Conservation (phyloP, 148 eudicot species). For the Nyssa sinensis region DNA sequence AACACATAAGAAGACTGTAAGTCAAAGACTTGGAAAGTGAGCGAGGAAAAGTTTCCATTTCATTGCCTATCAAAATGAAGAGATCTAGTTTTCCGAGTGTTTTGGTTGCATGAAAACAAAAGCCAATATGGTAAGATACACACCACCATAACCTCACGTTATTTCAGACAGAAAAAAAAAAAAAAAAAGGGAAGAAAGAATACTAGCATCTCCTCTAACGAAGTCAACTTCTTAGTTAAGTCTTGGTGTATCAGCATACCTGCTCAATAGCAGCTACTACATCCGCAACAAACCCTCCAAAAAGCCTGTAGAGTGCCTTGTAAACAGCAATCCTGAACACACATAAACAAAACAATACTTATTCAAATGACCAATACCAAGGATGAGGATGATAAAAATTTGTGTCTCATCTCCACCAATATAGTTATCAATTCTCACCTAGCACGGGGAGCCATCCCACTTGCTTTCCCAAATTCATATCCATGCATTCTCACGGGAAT, state of each 20-base stretch:
- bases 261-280: constrained; percentile 96
- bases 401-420: background rate
- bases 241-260: constrained; percentile 55
- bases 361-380: background rate
- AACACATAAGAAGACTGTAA: too few species aligned
- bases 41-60: too few species aligned
- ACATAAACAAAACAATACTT: constrained; percentile 14
- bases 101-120: constrained; percentile 11
- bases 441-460: constrained; percentile 99
- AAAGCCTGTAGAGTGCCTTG: constrained; percentile 91
- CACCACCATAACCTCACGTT: background rate
- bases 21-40: too few species aligned
- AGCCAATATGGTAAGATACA: background rate
- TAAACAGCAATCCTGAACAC: constrained; percentile 84
- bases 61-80: background rate
- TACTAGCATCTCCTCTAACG: background rate
- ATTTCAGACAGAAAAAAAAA: background rate
- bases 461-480: constrained; percentile 90
- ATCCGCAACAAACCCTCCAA: constrained; percentile 97
- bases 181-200: too few species aligned
- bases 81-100: background rate
- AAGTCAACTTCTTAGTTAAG: background rate
- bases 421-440: constrained; percentile 46
- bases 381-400: background rate
- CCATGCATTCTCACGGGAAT: constrained; percentile 90